phyloP scores from a whole-genome alignment of 106 monocot species.

The Dendrobium huoshanense region DNA sequence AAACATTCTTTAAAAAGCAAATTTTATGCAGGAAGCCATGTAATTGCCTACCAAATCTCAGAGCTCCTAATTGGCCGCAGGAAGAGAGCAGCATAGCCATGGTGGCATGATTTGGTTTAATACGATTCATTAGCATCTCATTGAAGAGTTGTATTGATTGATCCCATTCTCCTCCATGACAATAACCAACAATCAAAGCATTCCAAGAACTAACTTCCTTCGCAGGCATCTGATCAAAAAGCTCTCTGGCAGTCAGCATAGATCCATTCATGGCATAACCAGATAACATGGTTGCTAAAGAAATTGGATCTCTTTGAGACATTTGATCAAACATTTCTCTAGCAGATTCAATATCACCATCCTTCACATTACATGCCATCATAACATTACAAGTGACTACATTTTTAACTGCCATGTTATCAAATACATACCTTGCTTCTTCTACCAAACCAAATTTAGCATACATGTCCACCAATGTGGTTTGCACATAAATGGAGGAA shows the following conservation, averaged over 20 bases:
- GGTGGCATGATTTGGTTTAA: constrained; percentile 34
- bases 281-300: constrained; percentile 32
- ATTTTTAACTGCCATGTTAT: constrained; percentile 11
- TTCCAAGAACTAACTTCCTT: constrained; percentile 36
- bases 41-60: constrained; percentile 20
- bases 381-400: constrained; percentile 37
- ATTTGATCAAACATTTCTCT: constrained; percentile 27
- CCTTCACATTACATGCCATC: constrained; percentile 32
- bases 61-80: constrained; percentile 30
- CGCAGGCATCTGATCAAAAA: constrained; percentile 31
- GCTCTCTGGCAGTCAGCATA: constrained; percentile 12
- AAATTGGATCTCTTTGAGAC: constrained; percentile 26
- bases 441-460: constrained; percentile 23
- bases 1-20: constrained; percentile 13
- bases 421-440: constrained; percentile 22
- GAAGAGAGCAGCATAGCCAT: constrained; percentile 39
- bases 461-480: constrained; percentile 42
- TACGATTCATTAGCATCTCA: constrained; percentile 10
- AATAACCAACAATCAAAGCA: constrained; percentile 26
- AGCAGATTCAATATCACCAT: constrained; percentile 24
- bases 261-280: constrained; percentile 23
- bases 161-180: constrained; percentile 29
- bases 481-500: constrained; percentile 31
- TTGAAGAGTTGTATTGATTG: constrained; percentile 25
- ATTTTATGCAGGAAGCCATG: constrained; percentile 36